Percentiles rank a stretch among this genome's conserved stretches.
Evolutionary conservation across 1,139 yeast genomes (phyloP).

Genomic region (Suhomyces atakaporum): DNA sequence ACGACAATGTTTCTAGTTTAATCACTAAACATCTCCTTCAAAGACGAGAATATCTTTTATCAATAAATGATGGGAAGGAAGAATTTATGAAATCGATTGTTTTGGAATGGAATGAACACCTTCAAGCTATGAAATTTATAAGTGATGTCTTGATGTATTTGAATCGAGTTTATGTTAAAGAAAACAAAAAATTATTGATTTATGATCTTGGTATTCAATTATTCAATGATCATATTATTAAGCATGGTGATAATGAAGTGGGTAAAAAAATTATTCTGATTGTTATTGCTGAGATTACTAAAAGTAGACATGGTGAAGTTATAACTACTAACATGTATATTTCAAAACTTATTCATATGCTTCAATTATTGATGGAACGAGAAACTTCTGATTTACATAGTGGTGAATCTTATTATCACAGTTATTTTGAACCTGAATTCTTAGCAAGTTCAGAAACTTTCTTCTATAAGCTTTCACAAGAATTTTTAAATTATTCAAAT

Average conservation of each 20-base stretch:
- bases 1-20: slow-evolving; percentile 58
- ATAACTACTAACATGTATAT: slow-evolving; percentile 61
- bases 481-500: slow-evolving; percentile 35
- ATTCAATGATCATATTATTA: slow-evolving; percentile 43
- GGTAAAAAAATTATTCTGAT: slow-evolving; percentile 52
- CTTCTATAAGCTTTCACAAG: slow-evolving; percentile 51
- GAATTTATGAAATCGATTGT: slow-evolving; percentile 51
- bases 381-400: slow-evolving; percentile 31
- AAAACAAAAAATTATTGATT: slow-evolving; percentile 62
- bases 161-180: slow-evolving; percentile 81
- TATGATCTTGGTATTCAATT: slow-evolving; percentile 75
- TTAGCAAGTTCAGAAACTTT: slow-evolving; percentile 56
- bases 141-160: slow-evolving; percentile 88
- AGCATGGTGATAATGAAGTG: slow-evolving; percentile 47
- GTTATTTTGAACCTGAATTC: slow-evolving; percentile 67
- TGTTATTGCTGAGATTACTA: slow-evolving; percentile 58
- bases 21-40: slow-evolving; percentile 52
- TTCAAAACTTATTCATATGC: slow-evolving; percentile 66
- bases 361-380: slow-evolving; percentile 55
- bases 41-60: slow-evolving; percentile 28
- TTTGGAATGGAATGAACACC: slow-evolving; percentile 72
- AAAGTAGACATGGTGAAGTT: slow-evolving; percentile 60
- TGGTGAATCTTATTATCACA: slow-evolving; percentile 60
- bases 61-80: slow-evolving; percentile 22
- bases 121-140: slow-evolving; percentile 73